Evolutionary conservation across 1,139 yeast genomes (phyloP).

Genomic region (Suhomyces panamericanus): DNA sequence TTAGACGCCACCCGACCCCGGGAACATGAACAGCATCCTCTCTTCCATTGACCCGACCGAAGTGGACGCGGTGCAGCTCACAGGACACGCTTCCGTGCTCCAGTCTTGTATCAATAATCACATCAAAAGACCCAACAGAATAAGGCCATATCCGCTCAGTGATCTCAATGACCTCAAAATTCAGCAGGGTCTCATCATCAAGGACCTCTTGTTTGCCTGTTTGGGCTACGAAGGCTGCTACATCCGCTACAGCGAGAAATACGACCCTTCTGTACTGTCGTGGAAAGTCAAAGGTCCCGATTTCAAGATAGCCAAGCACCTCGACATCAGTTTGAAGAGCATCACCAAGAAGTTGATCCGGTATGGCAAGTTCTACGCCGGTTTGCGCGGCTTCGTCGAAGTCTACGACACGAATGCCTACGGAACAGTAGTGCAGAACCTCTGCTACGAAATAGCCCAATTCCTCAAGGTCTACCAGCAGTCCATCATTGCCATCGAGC

Average conservation of each 20-base stretch:
- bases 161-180: constrained; percentile 44
- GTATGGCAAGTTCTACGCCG: constrained; percentile 63
- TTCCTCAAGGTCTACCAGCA: constrained; percentile 51
- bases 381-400: constrained; percentile 56
- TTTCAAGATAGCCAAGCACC: constrained; percentile 65
- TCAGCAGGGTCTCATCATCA: constrained; percentile 72
- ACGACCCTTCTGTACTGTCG: constrained; percentile 42
- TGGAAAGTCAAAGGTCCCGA: constrained; percentile 66
- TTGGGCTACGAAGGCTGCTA: constrained; percentile 81
- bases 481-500: constrained; percentile 54
- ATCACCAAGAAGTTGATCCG: constrained; percentile 63
- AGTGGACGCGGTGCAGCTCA: constrained; percentile 19
- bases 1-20: not conserved
- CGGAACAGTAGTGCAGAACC: constrained; percentile 75
- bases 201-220: constrained; percentile 68
- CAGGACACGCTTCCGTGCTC: constrained; percentile 21
- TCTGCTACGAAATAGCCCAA: constrained; percentile 60
- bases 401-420: constrained; percentile 52
- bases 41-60: constrained; percentile 9
- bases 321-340: constrained; percentile 75
- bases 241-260: constrained; percentile 65
- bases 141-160: constrained; percentile 45
- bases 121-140: constrained; percentile 16
- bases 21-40: constrained; percentile 9
- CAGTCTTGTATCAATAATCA: constrained; percentile 20